These are phyloP conservation scores for Betula pendula DNA, from an alignment of 306 rosid species.

Conservation along the genomic window DNA sequence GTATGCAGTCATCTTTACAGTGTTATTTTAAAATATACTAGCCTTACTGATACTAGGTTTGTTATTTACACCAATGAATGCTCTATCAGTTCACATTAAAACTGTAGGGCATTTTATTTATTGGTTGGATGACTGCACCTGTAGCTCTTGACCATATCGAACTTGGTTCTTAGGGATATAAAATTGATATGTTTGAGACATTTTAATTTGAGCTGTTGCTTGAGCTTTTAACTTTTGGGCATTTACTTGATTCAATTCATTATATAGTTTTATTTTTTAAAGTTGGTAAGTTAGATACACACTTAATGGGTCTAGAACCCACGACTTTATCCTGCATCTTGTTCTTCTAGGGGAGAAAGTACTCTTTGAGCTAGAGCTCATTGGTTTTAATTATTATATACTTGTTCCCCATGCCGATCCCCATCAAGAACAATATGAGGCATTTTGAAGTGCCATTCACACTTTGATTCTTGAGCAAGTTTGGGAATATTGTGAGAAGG, in stretches of 20 bases:
- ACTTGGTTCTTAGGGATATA: background rate
- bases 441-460: no score
- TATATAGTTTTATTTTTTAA: background rate
- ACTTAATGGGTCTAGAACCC: background rate
- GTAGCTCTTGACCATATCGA: background rate
- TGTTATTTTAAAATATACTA: slow-evolving; percentile 16
- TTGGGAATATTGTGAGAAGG: no score
- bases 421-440: no score
- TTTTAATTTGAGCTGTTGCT: background rate
- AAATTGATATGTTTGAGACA: background rate
- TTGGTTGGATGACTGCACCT: slow-evolving; percentile 12
- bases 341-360: background rate
- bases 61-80: slow-evolving; percentile 13
- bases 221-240: background rate
- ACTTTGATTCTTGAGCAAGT: no score
- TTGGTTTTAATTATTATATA: background rate
- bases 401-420: background rate
- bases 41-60: slow-evolving; percentile 8
- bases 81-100: slow-evolving; percentile 12
- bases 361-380: background rate
- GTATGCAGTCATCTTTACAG: slow-evolving; percentile 43
- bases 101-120: slow-evolving; percentile 15
- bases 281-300: background rate
- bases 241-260: background rate
- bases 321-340: background rate